Evolutionary conservation across 148 eudicot species (phyloP).

Genomic region (Silene uniflora): DNA sequence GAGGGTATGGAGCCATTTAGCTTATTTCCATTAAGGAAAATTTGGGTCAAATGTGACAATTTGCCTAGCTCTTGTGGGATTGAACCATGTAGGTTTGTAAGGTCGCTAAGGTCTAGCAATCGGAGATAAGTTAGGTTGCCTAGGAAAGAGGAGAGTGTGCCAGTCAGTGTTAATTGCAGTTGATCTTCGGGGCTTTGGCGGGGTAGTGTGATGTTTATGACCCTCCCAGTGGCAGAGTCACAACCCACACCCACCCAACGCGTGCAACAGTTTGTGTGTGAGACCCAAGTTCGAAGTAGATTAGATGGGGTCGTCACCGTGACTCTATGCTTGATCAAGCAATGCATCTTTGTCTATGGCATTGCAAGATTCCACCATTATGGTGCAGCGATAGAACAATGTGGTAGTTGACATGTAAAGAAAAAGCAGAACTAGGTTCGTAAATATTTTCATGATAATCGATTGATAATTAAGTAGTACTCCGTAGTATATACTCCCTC

Average conservation of each 20-base stretch:
- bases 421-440: constrained; percentile 17
- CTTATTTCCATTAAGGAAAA: constrained; percentile 44
- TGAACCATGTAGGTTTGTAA: constrained; percentile 39
- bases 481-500: no score
- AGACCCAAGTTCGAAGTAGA: constrained; percentile 45
- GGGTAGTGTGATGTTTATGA: constrained; percentile 51
- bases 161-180: no score
- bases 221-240: constrained; percentile 44
- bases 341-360: constrained; percentile 54
- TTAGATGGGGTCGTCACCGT: constrained; percentile 45
- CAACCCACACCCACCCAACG: constrained; percentile 63
- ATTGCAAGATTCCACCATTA: constrained; percentile 40
- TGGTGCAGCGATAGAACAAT: neutral
- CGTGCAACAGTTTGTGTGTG: constrained; percentile 62
- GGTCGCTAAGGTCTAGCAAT: constrained; percentile 51
- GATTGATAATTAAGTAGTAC: no score
- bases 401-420: neutral
- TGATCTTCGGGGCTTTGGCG: no score
- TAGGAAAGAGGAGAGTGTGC: constrained; percentile 63
- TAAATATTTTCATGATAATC: constrained; percentile 4
- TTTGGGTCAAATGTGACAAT: constrained; percentile 32
- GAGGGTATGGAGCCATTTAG: constrained; percentile 42
- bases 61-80: constrained; percentile 62
- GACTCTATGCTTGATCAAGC: constrained; percentile 47
- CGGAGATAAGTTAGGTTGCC: constrained; percentile 48